Evolutionary conservation across 2,329 filamentous ascomycete species (phyloP).

Genomic region (Talaromyces atroroseus): DNA sequence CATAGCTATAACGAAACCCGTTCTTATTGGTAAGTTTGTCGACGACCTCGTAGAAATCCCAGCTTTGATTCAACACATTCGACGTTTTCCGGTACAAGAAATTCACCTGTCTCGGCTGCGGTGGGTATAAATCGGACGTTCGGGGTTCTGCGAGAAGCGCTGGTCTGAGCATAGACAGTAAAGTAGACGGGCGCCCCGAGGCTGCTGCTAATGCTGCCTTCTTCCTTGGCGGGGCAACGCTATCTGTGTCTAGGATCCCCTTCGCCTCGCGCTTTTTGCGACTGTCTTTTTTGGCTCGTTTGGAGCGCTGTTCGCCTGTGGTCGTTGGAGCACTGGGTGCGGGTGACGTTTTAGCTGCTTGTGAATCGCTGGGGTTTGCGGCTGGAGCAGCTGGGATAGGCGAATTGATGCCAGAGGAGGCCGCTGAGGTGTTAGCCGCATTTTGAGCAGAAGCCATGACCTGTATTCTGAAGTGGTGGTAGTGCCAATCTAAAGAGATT

Average conservation of each 20-base stretch:
- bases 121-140: conserved; percentile 32
- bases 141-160: conserved; percentile 36
- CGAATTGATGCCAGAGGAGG: conserved; percentile 34
- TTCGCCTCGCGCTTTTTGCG: conserved; percentile 42
- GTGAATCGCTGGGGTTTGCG: conserved; percentile 25
- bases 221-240: conserved; percentile 28
- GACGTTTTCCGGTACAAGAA: conserved; percentile 32
- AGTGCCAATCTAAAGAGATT: not conserved
- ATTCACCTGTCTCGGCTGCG: conserved; percentile 37
- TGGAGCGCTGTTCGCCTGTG: conserved; percentile 30
- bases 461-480: not conserved
- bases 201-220: conserved; percentile 24
- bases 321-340: conserved; percentile 26
- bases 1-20: conserved; percentile 81
- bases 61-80: conserved; percentile 28
- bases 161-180: conserved; percentile 37
- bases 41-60: conserved; percentile 40
- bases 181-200: conserved; percentile 32
- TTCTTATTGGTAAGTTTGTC: conserved; percentile 58
- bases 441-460: conserved; percentile 30
- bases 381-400: conserved; percentile 27
- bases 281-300: conserved; percentile 40
- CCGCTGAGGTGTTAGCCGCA: conserved; percentile 27
- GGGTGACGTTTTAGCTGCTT: conserved; percentile 28
- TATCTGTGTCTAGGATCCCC: conserved; percentile 32